Evolutionary conservation across 2,329 filamentous ascomycete genomes (phyloP), one percentile per base, ranked within the genome.

Genomic region (Fusarium nodosum): DNA sequence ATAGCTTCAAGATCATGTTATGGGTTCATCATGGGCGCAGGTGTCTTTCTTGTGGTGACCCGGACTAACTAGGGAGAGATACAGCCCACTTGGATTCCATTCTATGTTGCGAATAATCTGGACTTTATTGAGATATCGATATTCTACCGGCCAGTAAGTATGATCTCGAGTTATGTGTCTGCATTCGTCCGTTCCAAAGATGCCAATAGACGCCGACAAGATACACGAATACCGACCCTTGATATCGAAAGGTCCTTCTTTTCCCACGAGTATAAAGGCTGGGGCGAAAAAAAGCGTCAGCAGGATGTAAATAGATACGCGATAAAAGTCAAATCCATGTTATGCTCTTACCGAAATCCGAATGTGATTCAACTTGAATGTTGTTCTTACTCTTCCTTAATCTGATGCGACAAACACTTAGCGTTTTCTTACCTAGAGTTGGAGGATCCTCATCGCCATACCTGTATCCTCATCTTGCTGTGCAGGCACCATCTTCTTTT

Each of bases 21-120:
- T 50, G 26, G 26, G 20, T 10, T 39, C 54, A 56, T 56, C 33
- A 56, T 24, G 7, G 33, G 16, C 44, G 53, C 33, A 28, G 15
- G 20, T 30, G 18, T 20, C 13, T 34, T 9, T 24, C 10, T 13
- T 28, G 47, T 28, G 18, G 8, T 28, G 20, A 28, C 4, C 12
- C 31, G 18, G 22, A 24, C n/a, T 28, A 13, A 24, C n/a, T 20
- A 13, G 16, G 16, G 6, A 15, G 7, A 22, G 9, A 16, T 16
- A 36, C 8, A 26, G 20, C 10, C 12, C 22, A 51, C 22, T 50
- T n/a, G 11, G n/a, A n/a, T 50, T 9, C 16, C 7, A 6, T 18
- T 3, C 10, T 18, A 6, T 44, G 3, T n/a, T 26, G 16, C 7
- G 20, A 44, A 39, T 7, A 39, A 24, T 5, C 8, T 7, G 9